Percentiles rank a stretch among this genome's conserved stretches.
These are phyloP conservation scores for Hypoxylon sp. DNA, from an alignment of 2,329 filamentous ascomycete species.

Conservation along the genomic window DNA sequence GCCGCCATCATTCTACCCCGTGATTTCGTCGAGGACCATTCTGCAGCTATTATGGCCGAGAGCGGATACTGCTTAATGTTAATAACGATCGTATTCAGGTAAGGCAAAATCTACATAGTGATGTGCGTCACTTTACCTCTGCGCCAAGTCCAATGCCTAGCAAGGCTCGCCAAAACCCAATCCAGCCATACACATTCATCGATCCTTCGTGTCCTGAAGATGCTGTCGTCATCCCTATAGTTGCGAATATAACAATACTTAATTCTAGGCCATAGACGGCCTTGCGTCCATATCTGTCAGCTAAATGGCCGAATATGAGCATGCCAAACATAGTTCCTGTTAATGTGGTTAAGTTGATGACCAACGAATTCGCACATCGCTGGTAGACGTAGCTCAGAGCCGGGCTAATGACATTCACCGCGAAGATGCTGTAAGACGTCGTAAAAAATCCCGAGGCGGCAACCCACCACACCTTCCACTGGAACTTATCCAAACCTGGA, in stretches of 20 bases:
- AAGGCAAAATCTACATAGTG: not conserved
- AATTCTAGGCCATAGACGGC: constrained; percentile 71
- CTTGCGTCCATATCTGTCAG: constrained; percentile 69
- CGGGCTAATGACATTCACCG: constrained; percentile 46
- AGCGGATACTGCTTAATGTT: constrained; percentile 69
- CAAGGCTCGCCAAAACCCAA: constrained; percentile 56
- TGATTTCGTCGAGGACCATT: constrained; percentile 75
- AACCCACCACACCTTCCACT: constrained; percentile 49
- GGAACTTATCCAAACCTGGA: constrained; percentile 45
- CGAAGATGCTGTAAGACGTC: constrained; percentile 57
- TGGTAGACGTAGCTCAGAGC: constrained; percentile 44
- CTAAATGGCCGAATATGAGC: constrained; percentile 67
- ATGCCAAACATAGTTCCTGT: constrained; percentile 68
- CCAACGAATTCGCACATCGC: constrained; percentile 32
- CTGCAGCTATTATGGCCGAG: constrained; percentile 76
- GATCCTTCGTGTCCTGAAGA: constrained; percentile 35
- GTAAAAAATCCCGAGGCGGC: constrained; percentile 55
- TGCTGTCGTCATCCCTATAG: constrained; percentile 61
- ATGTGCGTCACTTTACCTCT: constrained; percentile 34
- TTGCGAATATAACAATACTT: constrained; percentile 69
- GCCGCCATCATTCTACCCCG: constrained; percentile 77
- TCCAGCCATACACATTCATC: constrained; percentile 49
- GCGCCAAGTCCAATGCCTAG: constrained; percentile 47
- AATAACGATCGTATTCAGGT: not conserved
- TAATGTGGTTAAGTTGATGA: constrained; percentile 66